A percentile compares a stretch with the other conserved stretches of the same genome.
Conservation (phyloP, 2,329 filamentous ascomycete species). For the Aspergillus sp. region DNA sequence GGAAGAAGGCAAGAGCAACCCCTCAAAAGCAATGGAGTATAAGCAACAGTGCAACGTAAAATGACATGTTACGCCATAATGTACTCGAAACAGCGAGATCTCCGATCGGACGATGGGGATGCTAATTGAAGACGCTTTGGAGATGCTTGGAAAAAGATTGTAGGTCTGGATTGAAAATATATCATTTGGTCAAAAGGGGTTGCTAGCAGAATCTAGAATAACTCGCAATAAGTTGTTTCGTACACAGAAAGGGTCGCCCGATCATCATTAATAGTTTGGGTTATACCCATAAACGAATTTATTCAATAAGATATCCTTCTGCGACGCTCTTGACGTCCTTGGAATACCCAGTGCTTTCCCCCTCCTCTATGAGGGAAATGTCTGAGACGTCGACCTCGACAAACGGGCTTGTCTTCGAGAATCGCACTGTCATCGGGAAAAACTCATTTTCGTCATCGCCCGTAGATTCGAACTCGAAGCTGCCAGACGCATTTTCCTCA, state of each 20-base stretch:
- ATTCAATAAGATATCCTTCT: slow-evolving; percentile 48
- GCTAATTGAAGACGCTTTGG: no score
- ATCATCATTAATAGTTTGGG: slow-evolving; percentile 38
- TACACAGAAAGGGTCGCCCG: slow-evolving; percentile 23
- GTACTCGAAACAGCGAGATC: no score
- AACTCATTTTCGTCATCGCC: slow-evolving; percentile 90
- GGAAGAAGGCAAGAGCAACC: neutral
- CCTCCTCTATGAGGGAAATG: slow-evolving; percentile 46
- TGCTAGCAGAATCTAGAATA: slow-evolving; percentile 19
- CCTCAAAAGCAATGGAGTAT: neutral
- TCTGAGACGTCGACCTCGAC: slow-evolving; percentile 80
- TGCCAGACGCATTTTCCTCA: slow-evolving; percentile 76
- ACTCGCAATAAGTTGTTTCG: slow-evolving; percentile 11
- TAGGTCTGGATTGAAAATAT: slow-evolving; percentile 15
- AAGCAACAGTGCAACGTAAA: no score
- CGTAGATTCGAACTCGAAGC: slow-evolving; percentile 93
- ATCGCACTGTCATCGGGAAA: slow-evolving; percentile 94
- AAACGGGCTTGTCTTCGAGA: slow-evolving; percentile 82
- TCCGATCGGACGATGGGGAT: no score
- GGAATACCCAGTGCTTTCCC: slow-evolving; percentile 44
- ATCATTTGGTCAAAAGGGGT: slow-evolving; percentile 19
- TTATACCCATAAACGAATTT: slow-evolving; percentile 31
- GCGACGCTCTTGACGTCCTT: slow-evolving; percentile 47
- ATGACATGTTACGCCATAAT: no score
- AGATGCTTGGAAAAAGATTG: no score